These are phyloP conservation scores for Populus hybrid DNA, from an alignment of 441 rosid species.

Conservation along the genomic window DNA sequence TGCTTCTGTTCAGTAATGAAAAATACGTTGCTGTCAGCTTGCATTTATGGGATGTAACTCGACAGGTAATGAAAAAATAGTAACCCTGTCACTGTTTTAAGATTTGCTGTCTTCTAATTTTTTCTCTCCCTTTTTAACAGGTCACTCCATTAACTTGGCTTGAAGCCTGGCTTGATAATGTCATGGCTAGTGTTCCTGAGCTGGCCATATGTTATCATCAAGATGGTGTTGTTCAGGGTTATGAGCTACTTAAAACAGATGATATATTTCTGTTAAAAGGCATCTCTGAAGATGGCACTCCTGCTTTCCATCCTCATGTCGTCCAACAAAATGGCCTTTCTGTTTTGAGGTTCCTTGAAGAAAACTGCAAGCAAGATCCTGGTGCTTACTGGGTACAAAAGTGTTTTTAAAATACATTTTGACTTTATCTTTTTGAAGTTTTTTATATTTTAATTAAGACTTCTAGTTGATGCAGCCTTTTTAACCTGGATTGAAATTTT, in stretches of 20 bases:
- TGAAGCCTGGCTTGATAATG: slow-evolving; percentile 97
- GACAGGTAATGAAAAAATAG: slow-evolving; percentile 52
- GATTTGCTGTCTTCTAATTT: slow-evolving; percentile 12
- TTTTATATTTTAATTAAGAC: slow-evolving; percentile 1
- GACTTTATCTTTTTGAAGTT: neutral
- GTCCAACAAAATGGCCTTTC: slow-evolving; percentile 95
- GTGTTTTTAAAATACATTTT: slow-evolving; percentile 6
- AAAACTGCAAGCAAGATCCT: slow-evolving; percentile 95
- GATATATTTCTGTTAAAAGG: slow-evolving; percentile 87
- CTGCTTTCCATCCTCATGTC: slow-evolving; percentile 94
- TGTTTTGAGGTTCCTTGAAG: slow-evolving; percentile 89
- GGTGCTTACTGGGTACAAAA: slow-evolving; percentile 86
- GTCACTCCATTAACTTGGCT: slow-evolving; percentile 93
- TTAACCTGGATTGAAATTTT: slow-evolving; percentile 12
- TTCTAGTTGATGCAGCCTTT: slow-evolving; percentile 1
- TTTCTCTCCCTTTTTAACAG: slow-evolving; percentile 30
- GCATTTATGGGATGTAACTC: slow-evolving; percentile 82
- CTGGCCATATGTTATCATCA: slow-evolving; percentile 92
- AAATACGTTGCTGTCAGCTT: slow-evolving; percentile 89
- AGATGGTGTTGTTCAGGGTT: slow-evolving; percentile 90
- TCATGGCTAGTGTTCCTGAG: slow-evolving; percentile 98
- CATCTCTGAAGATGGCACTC: slow-evolving; percentile 85
- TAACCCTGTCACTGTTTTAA: slow-evolving; percentile 8
- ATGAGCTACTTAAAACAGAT: slow-evolving; percentile 92
- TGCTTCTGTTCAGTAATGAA: slow-evolving; percentile 92